A percentile compares a stretch with the other conserved stretches of the same genome.
Evolutionary conservation across 176 grass and related monocot species (phyloP).

Genomic region (Guadua angustifolia): DNA sequence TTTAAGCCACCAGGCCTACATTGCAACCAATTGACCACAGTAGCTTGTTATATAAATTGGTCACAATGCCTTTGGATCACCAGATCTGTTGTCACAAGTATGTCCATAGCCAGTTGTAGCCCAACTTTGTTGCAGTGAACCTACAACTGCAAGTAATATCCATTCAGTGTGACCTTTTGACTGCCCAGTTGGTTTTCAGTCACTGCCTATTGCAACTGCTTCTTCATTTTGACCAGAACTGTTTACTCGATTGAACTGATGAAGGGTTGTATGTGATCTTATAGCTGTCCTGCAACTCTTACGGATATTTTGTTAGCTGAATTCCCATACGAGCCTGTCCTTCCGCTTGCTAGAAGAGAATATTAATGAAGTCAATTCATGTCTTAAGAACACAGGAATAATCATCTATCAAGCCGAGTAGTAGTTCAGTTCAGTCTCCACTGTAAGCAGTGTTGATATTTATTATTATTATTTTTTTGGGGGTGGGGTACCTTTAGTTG

Average conservation of each 20-base stretch:
- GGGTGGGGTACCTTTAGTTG: background rate
- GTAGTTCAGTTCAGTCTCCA: background rate
- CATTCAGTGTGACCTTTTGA: constrained; percentile 31
- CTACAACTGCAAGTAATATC: background rate
- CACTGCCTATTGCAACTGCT: background rate
- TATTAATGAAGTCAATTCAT: constrained; percentile 23
- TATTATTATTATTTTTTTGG: background rate
- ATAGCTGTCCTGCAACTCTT: background rate
- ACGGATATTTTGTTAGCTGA: background rate
- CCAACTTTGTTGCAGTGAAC: constrained; percentile 19
- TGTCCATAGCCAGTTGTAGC: constrained; percentile 2
- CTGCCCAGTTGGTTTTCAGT: background rate
- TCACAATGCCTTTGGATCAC: background rate
- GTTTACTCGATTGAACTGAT: constrained; percentile 17
- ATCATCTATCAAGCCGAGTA: background rate
- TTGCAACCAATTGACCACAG: background rate
- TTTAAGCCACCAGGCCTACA: constrained; percentile 11
- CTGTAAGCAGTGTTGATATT: background rate
- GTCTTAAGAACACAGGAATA: constrained; percentile 30
- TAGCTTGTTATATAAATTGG: background rate
- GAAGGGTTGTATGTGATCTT: background rate
- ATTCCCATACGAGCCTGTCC: background rate
- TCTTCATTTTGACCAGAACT: constrained; percentile 3
- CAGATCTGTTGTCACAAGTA: constrained; percentile 17
- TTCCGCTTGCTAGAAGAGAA: constrained; percentile 18